Evolutionary conservation across 345 rosid genomes (phyloP).

Genomic region (Leavenworthia alabamica): DNA sequence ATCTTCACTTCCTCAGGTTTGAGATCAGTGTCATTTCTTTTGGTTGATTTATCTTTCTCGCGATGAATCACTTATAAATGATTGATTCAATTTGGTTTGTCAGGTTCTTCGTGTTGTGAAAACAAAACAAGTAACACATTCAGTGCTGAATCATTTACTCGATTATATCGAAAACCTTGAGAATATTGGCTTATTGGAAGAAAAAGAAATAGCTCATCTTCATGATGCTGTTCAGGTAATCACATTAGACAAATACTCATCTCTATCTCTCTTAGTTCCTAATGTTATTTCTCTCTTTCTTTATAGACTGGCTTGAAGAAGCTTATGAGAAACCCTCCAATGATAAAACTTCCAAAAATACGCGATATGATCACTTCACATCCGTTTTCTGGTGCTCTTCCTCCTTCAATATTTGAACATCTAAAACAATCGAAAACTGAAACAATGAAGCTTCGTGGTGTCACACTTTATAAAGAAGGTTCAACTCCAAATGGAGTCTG

Average conservation of each 20-base stretch:
- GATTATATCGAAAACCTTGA: slow-evolving; percentile 74
- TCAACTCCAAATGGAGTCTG: slow-evolving; percentile 76
- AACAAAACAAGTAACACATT: slow-evolving; percentile 88
- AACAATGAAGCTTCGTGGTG: slow-evolving; percentile 63
- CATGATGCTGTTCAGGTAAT: slow-evolving; percentile 85
- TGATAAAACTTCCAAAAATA: slow-evolving; percentile 64
- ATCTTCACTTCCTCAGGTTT: slow-evolving; percentile 74
- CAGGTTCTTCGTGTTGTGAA: slow-evolving; percentile 82
- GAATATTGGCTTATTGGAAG: slow-evolving; percentile 75
- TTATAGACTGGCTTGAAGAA: slow-evolving; percentile 82
- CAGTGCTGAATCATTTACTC: slow-evolving; percentile 68
- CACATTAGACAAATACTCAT: no score
- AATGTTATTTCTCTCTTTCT: no score
- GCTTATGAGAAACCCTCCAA: slow-evolving; percentile 86
- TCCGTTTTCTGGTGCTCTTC: slow-evolving; percentile 82
- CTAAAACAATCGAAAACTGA: slow-evolving; percentile 54
- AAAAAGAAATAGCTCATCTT: slow-evolving; percentile 85
- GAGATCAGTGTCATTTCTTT: background rate
- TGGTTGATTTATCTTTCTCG: no score
- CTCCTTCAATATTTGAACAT: slow-evolving; percentile 40
- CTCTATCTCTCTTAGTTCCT: no score
- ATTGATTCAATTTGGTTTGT: no score
- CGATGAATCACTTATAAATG: no score
- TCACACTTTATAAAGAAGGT: slow-evolving; percentile 74
- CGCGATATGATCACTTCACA: slow-evolving; percentile 51